Evolutionary conservation across 345 rosid species (phyloP).

Genomic region (Ailanthus altissimus): DNA sequence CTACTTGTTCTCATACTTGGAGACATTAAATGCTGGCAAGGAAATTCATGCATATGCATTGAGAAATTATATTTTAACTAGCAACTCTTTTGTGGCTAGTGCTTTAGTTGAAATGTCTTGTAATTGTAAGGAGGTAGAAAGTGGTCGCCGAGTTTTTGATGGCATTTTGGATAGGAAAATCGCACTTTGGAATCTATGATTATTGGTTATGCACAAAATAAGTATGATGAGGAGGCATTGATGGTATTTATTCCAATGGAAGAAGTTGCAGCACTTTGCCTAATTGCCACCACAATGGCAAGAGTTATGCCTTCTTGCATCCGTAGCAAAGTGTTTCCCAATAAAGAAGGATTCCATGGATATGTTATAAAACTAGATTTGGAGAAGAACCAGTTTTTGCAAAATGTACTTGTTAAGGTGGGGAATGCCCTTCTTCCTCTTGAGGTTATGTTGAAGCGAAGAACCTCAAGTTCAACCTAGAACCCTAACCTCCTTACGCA

Average conservation of each 20-base stretch:
- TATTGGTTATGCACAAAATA: slow-evolving; percentile 79
- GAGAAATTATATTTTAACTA: slow-evolving; percentile 55
- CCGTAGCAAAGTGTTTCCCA: slow-evolving; percentile 53
- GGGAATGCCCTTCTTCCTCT: no score
- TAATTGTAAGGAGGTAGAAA: slow-evolving; percentile 63
- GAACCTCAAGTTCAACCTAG: no score
- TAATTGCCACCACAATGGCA: slow-evolving; percentile 87
- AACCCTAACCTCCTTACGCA: no score
- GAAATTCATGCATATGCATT: slow-evolving; percentile 84
- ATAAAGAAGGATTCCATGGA: slow-evolving; percentile 77
- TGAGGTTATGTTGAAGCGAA: no score
- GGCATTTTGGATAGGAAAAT: slow-evolving; percentile 43
- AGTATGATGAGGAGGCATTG: slow-evolving; percentile 64
- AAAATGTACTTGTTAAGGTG: no score
- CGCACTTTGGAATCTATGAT: slow-evolving; percentile 92
- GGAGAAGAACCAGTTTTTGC: slow-evolving; percentile 61
- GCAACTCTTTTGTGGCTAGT: slow-evolving; percentile 84
- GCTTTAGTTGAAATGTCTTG: slow-evolving; percentile 96
- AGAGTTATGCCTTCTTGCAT: slow-evolving; percentile 73
- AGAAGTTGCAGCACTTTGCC: slow-evolving; percentile 47
- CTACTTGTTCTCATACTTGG: slow-evolving; percentile 78
- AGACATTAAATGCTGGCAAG: slow-evolving; percentile 59
- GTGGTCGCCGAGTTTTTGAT: slow-evolving; percentile 68
- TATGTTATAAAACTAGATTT: slow-evolving; percentile 66
- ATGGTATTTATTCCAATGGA: slow-evolving; percentile 73